Base-by-base conservation (phyloP, 2,329 filamentous ascomycete genomes). In the Talaromyces sp. region DNA sequence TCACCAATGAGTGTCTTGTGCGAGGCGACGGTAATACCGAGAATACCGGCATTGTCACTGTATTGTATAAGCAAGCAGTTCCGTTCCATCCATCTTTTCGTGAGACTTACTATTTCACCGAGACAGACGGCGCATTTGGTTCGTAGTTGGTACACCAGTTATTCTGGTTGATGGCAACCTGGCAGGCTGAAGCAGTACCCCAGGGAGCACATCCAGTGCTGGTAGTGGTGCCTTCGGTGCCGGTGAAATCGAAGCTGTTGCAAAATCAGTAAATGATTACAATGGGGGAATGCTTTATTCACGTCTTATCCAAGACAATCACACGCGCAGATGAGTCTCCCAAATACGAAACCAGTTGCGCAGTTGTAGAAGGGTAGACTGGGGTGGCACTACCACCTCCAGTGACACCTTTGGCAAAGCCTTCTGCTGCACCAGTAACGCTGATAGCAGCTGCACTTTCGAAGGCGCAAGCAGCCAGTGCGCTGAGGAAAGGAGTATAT, bases 101-200 rank as follows among this genome's bases (percentile, higher is more conserved):
- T 66, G 81, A 81, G 27, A 56, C 67, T 3, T 75, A 66, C 57
- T 82, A 82, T 16, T 67, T 77, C 57, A 78, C 82, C 8, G 77
- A 76, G 49, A 79, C 80, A 56, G 78, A 80, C 37, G 83, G 80
- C 1, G 84, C 83, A 41, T 79, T 78, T 62, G 84, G 77, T 75
- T 88, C 78, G 74, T 88, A 85, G 78, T 87, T 87, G 63, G 73
- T 78, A 75, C 86, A 89, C 83, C 84, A 86, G 71, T 80, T 71
- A 72, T 87, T 76, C 78, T 85, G 79, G 78, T 88, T 85, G 73
- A 89, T 87, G 68, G 86, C 84, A 49, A 82, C 70, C 79, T 89
- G 86, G 76, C 87, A 86, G 11, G 66, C 75, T 2, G 82, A 75
- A 11, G 73, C 81, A 31, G 84, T 85, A 43, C 84, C 85, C 76